Percentiles rank a stretch among this genome's conserved stretches.
Conservation (phyloP, 176 grass and related monocot species). For the Eragrostis nindensis region DNA sequence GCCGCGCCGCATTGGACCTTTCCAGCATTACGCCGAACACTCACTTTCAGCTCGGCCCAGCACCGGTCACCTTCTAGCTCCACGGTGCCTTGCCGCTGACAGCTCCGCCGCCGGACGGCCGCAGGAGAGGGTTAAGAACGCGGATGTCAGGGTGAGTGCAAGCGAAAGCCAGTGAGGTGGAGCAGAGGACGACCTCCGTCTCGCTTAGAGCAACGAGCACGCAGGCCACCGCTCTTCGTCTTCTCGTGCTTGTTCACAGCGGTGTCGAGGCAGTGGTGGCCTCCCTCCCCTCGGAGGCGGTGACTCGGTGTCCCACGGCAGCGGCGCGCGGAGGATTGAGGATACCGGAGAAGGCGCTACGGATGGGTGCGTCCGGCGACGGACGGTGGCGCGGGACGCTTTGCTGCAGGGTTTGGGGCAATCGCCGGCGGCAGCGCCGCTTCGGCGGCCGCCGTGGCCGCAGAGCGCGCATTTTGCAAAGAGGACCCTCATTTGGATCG, state of each 20-base stretch:
- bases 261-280: too few relatives aligned
- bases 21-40: too few relatives aligned
- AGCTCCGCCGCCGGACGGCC: not conserved
- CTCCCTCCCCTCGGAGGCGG: not conserved
- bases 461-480: too few relatives aligned
- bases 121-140: not conserved
- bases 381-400: too few relatives aligned
- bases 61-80: too few relatives aligned
- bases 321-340: not conserved
- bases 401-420: too few relatives aligned
- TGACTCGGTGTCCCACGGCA: not conserved
- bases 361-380: not conserved
- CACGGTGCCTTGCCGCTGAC: not conserved
- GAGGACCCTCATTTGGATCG: too few relatives aligned
- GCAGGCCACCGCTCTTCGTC: slow-evolving; percentile 31
- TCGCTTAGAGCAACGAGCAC: not conserved
- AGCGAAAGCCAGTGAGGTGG: not conserved
- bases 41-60: too few relatives aligned
- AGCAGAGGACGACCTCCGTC: not conserved
- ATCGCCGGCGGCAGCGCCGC: too few relatives aligned
- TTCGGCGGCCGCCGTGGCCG: not conserved
- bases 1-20: too few relatives aligned
- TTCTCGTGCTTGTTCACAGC: not conserved
- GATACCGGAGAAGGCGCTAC: not conserved
- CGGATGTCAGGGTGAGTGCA: not conserved